These are phyloP conservation scores for Alternaria longipes DNA, from an alignment of 2,329 filamentous ascomycete genomes.

Conservation along the genomic window DNA sequence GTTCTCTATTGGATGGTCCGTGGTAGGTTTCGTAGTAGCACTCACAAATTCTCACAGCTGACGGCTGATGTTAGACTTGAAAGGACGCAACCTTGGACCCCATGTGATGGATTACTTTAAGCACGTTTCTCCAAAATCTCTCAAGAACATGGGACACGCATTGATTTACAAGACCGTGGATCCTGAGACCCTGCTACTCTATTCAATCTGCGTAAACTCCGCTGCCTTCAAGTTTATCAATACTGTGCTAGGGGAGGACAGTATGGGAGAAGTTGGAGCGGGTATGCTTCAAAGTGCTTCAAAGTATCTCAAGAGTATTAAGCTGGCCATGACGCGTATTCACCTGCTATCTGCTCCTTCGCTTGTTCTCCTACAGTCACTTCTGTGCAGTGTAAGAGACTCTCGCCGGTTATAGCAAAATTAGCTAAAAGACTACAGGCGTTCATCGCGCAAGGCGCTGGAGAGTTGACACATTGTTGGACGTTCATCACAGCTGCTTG, in stretches of 20 bases:
- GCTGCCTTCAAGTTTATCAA: constrained; percentile 32
- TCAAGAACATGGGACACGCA: constrained; percentile 30
- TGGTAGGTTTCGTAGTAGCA: too few species aligned
- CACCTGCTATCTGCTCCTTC: constrained; percentile 26
- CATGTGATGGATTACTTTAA: constrained; percentile 33
- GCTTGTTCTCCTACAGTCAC: constrained; percentile 27
- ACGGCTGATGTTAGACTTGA: too few species aligned
- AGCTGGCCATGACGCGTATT: constrained; percentile 30
- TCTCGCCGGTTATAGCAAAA: neutral
- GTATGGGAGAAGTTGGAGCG: constrained; percentile 17
- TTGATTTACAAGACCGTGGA: constrained; percentile 23
- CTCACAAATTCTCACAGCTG: too few species aligned
- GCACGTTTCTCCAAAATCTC: constrained; percentile 29
- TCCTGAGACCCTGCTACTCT: constrained; percentile 29
- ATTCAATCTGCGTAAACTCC: constrained; percentile 34
- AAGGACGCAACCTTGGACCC: neutral
- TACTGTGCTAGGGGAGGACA: constrained; percentile 19
- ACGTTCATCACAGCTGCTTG: constrained; percentile 30
- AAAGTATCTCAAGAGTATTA: constrained; percentile 13
- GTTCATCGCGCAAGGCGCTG: constrained; percentile 29
- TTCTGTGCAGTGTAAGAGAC: constrained; percentile 31
- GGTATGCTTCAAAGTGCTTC: constrained; percentile 10
- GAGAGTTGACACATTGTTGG: constrained; percentile 33
- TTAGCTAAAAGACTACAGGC: constrained; percentile 16
- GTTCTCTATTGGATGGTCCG: too few species aligned